phyloP scores from a whole-genome alignment of 2,329 filamentous ascomycete species.

The Aspergillus fumigatus region DNA sequence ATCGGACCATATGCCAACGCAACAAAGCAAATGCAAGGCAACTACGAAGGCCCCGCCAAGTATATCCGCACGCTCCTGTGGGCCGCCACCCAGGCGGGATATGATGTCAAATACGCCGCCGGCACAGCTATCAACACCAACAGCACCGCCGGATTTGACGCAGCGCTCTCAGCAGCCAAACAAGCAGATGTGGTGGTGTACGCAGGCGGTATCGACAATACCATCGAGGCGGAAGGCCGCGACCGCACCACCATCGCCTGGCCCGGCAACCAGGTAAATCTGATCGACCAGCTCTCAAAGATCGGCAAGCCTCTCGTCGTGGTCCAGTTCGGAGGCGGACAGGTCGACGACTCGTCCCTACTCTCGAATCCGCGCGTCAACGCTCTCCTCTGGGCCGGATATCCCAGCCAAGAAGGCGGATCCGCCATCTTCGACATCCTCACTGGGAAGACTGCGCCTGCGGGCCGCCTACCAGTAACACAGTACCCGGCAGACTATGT shows the following conservation, averaged over 20 bases:
- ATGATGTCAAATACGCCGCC: conserved; percentile 40
- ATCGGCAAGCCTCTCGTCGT: conserved; percentile 32
- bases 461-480: conserved; percentile 33
- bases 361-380: conserved; percentile 29
- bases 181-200: conserved; percentile 28
- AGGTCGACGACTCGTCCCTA: conserved; percentile 33
- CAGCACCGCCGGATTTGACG: conserved; percentile 22
- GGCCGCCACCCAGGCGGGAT: conserved; percentile 42
- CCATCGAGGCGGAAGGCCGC: conserved; percentile 29
- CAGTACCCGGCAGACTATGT: conserved; percentile 39
- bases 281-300: conserved; percentile 27
- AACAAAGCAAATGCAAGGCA: conserved; percentile 52
- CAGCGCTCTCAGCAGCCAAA: conserved; percentile 24
- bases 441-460: conserved; percentile 29
- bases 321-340: conserved; percentile 33
- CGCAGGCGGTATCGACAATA: conserved; percentile 30
- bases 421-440: conserved; percentile 35
- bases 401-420: conserved; percentile 37
- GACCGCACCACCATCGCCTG: conserved; percentile 34
- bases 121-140: conserved; percentile 15
- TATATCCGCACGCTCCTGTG: conserved; percentile 30
- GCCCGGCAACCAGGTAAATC: conserved; percentile 31
- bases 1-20: conserved; percentile 55
- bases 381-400: conserved; percentile 36
- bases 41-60: conserved; percentile 51